Base-by-base conservation (phyloP, 257 asterid genomes). In the Orobanche coerulescens region DNA sequence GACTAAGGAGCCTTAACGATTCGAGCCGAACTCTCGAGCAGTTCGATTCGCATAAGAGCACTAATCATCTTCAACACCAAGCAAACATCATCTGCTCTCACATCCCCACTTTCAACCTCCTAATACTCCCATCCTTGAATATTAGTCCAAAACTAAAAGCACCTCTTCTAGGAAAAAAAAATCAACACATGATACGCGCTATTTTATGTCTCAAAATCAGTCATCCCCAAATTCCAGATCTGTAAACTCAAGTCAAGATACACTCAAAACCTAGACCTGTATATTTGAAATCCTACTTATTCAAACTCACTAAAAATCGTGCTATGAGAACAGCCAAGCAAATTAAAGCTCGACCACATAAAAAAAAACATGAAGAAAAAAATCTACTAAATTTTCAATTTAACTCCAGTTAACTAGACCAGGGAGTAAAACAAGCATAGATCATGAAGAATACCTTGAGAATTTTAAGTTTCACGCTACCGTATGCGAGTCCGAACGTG, bases 401-500 rank as follows among this genome's bases (percentile, higher is more conserved):
- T n/a, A n/a, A n/a, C n/a, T n/a, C n/a, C 26, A 16, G 42, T 14
- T 4, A 15, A 55, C 15, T 28, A 33, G 33, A 34, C 51, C 6
- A 58, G 33, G 53, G 53, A 53, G 34, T 11, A 33, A 31, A 37
- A 18, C 4, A 49, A 31, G 44, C 50, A 55, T 2, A 24, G 1
- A 31, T 22, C 30, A 20, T 7, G 6, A 30, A 12, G 16, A 50
- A 16, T 48, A 79, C 84, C 84, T 73, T 77, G 7, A 81, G 76
- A 75, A 51, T 2, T 66, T 81, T 81, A 2, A 81, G 76, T 50
- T 81, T 81, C n/a, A 78, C 67, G 43, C 54, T 72, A 1, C 87
- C 87, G 58, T 81, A 81, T 15, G 58, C 78, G 48, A 78, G 40
- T 39, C 87, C 84, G 55, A 73, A 51, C 13, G 84, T 66, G 65